phyloP scores from a whole-genome alignment of 495 filamentous ascomycete genomes.

The Podospora fimiseda region DNA sequence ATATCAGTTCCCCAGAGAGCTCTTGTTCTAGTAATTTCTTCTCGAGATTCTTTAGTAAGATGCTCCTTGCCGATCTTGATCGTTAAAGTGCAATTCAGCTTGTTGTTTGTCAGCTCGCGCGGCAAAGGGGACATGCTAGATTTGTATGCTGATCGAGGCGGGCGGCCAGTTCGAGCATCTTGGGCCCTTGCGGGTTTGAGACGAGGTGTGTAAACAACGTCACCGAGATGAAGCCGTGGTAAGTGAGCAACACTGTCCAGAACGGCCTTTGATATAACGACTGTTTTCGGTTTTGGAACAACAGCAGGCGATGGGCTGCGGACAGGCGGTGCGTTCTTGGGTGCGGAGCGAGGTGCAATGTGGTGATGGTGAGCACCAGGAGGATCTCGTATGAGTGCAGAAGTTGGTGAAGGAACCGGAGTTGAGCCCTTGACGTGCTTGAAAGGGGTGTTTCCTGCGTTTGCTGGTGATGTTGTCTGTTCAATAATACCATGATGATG shows the following conservation, averaged over 20 bases:
- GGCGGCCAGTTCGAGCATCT: conserved; percentile 39
- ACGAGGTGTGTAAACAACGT: conserved; percentile 42
- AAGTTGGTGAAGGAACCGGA: conserved; percentile 52
- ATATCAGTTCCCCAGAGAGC: conserved; percentile 89
- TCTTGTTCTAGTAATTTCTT: conserved; percentile 71
- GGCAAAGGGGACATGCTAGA: conserved; percentile 71
- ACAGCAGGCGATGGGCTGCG: conserved; percentile 33
- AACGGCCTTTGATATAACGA: conserved; percentile 59
- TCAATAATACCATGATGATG: conserved; percentile 65
- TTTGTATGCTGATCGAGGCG: conserved; percentile 59
- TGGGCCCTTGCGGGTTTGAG: conserved; percentile 52
- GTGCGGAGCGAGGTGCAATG: conserved; percentile 22
- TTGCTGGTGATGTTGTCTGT: conserved; percentile 45
- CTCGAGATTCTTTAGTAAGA: conserved; percentile 57
- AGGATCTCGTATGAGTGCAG: conserved; percentile 40
- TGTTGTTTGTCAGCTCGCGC: conserved; percentile 59
- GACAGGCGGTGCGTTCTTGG: conserved; percentile 32
- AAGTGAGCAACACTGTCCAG: conserved; percentile 61
- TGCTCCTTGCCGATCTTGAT: conserved; percentile 78
- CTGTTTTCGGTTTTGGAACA: conserved; percentile 56
- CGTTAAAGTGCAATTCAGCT: conserved; percentile 86
- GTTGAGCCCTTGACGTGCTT: conserved; percentile 42
- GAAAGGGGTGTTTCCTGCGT: conserved; percentile 32
- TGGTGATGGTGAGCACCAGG: conserved; percentile 30
- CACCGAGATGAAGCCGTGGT: conserved; percentile 74